phyloP scores from a whole-genome alignment of 108 stramenopile species.

The Nannochloropsis gaditana region DNA sequence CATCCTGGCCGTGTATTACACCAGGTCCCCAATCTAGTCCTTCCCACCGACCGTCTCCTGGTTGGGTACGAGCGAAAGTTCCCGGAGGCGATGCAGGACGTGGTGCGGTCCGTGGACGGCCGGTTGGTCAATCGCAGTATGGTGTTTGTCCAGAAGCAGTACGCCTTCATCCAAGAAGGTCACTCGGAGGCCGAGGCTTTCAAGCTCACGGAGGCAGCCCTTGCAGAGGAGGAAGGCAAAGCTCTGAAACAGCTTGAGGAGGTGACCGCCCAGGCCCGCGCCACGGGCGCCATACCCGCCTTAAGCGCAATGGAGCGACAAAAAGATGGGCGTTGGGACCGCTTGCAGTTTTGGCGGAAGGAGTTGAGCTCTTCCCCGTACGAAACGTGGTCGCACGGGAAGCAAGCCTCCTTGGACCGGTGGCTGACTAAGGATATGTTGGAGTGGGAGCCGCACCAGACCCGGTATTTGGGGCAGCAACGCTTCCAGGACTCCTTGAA shows the following conservation, averaged over 20 bases:
- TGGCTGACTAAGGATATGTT: not conserved
- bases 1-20: not conserved
- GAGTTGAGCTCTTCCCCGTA: not conserved
- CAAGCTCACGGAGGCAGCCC: not conserved
- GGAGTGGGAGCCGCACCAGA: slow-evolving; percentile 16
- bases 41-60: not conserved
- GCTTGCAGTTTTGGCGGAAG: slow-evolving; percentile 3
- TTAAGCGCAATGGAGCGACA: not conserved
- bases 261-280: not conserved
- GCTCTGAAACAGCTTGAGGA: slow-evolving; percentile 19
- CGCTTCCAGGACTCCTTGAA: not conserved
- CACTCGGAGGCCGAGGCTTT: not conserved
- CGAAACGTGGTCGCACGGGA: not conserved
- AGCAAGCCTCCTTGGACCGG: not conserved
- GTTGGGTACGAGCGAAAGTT: not conserved
- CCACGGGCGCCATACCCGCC: not conserved
- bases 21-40: not conserved
- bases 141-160: slow-evolving; percentile 8
- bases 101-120: not conserved
- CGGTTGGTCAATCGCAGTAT: not conserved
- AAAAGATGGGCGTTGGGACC: not conserved
- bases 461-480: not conserved
- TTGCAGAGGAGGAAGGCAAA: not conserved
- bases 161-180: not conserved
- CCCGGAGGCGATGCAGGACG: not conserved